Percentiles rank a stretch among this genome's conserved stretches.
Conservation (phyloP, 345 rosid species). For the Bruguiera gymnorhiza region DNA sequence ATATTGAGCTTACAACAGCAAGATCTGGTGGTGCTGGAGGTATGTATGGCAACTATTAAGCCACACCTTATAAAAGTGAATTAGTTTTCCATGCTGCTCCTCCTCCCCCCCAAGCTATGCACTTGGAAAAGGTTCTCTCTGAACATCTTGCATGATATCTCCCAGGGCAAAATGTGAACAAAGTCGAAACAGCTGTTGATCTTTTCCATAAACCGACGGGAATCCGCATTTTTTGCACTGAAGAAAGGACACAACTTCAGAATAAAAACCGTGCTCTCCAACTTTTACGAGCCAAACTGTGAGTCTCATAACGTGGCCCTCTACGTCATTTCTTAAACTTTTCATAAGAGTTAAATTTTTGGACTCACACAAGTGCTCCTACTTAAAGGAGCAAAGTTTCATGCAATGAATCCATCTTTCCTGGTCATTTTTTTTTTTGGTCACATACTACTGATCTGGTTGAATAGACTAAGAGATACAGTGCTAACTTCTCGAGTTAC, state of each 20-base stretch:
- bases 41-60: conserved; percentile 25
- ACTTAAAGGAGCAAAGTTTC: not conserved
- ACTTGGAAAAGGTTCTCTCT: not conserved
- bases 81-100: conserved; percentile 1
- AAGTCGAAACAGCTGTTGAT: conserved; percentile 97
- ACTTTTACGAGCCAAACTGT: conserved; percentile 94
- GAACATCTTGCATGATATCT: conserved; percentile 12
- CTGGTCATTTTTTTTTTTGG: not conserved
- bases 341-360: no score
- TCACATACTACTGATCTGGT: not conserved
- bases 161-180: conserved; percentile 96
- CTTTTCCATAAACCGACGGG: conserved; percentile 91
- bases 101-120: not conserved
- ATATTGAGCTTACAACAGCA: conserved; percentile 89
- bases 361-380: not conserved
- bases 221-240: conserved; percentile 93
- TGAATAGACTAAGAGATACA: not conserved
- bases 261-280: conserved; percentile 80
- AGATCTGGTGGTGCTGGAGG: conserved; percentile 99
- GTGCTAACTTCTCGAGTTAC: not conserved
- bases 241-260: conserved; percentile 83
- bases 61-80: not conserved
- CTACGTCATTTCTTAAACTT: not conserved
- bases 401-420: not conserved
- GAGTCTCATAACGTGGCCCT: conserved; percentile 14